These are phyloP conservation scores for Blastomyces silverae DNA, from an alignment of 2,329 filamentous ascomycete species.

Conservation along the genomic window DNA sequence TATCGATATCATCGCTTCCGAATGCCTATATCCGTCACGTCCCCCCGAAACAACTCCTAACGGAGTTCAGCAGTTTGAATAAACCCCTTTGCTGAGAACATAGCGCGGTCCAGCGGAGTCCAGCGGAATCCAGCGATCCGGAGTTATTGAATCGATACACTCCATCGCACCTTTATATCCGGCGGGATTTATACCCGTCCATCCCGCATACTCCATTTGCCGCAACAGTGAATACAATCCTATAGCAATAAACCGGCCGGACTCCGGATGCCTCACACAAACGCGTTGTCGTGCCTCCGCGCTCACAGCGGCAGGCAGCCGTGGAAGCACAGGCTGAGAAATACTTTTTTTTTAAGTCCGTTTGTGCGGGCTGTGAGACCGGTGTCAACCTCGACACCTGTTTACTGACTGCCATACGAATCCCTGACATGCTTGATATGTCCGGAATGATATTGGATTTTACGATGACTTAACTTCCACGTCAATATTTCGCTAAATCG, in stretches of 20 bases:
- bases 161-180: not conserved
- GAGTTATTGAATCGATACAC: not conserved
- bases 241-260: not conserved
- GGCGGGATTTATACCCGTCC: not conserved
- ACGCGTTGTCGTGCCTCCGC: no score
- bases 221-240: not conserved
- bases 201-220: not conserved
- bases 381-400: not conserved
- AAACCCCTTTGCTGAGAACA: not conserved
- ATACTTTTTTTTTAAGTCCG: not conserved
- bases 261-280: not conserved
- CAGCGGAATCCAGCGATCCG: not conserved
- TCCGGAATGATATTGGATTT: not conserved
- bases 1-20: not conserved
- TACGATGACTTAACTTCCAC: not conserved
- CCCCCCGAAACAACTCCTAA: not conserved
- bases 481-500: not conserved
- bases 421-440: not conserved
- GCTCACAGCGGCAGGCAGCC: no score
- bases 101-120: not conserved
- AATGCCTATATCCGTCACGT: not conserved
- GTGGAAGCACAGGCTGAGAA: not conserved
- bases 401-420: not conserved
- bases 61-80: not conserved
- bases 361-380: not conserved